These are phyloP conservation scores for Pyrus communis DNA, from an alignment of 306 rosid genomes.

Conservation along the genomic window DNA sequence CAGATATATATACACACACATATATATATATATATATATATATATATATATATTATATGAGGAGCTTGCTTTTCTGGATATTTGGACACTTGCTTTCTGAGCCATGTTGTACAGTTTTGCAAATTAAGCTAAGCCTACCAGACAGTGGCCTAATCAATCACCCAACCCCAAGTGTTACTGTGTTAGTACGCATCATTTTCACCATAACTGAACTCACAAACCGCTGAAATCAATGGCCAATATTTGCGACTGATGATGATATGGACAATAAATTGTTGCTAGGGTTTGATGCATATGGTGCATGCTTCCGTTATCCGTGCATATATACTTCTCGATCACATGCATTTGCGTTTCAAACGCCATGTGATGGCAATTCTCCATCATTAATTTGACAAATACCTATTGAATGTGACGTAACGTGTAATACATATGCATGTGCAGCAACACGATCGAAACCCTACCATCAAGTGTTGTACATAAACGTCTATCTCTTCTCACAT, in stretches of 20 bases:
- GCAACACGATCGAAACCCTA: background rate
- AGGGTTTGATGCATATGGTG: background rate
- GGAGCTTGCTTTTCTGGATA: background rate
- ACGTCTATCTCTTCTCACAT: too few species aligned
- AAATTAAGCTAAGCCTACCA: background rate
- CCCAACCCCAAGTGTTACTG: background rate
- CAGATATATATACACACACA: background rate
- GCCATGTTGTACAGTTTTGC: background rate
- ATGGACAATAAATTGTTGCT: background rate
- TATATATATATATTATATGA: background rate
- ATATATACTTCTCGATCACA: background rate
- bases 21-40: background rate
- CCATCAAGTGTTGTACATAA: too few species aligned
- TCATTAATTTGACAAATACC: background rate
- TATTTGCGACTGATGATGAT: background rate
- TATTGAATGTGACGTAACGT: constrained; percentile 11
- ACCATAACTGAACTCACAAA: background rate
- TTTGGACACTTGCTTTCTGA: background rate
- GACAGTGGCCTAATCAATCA: background rate
- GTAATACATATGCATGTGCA: constrained; percentile 10
- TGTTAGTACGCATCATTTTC: background rate
- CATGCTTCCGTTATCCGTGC: background rate
- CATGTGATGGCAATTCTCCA: constrained; percentile 10
- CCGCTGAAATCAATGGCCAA: too few species aligned
- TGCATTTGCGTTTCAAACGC: constrained; percentile 5